These are phyloP conservation scores for Leccinum broughii DNA, from an alignment of 768 basidiomycete species.

Conservation along the genomic window DNA sequence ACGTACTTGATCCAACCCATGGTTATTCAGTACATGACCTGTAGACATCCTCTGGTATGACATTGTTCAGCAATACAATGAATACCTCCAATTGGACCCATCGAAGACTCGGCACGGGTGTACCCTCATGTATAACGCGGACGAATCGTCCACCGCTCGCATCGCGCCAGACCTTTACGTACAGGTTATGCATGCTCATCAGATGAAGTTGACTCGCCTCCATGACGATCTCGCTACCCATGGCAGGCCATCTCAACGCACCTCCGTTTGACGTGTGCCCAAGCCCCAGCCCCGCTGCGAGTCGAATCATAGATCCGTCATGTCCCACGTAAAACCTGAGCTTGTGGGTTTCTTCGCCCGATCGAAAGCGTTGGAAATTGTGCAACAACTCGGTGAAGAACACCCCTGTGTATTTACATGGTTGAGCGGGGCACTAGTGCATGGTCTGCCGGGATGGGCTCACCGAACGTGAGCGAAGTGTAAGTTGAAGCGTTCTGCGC, in stretches of 20 bases:
- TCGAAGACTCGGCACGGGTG: slow-evolving; percentile 35
- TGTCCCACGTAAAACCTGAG: slow-evolving; percentile 47
- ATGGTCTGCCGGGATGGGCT: neutral
- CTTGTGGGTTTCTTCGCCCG: slow-evolving; percentile 36
- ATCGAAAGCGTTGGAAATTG: slow-evolving; percentile 39
- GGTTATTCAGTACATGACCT: slow-evolving; percentile 17
- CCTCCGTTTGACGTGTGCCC: slow-evolving; percentile 27
- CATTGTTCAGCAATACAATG: slow-evolving; percentile 31
- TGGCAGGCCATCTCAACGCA: slow-evolving; percentile 46
- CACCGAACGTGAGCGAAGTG: slow-evolving; percentile 46
- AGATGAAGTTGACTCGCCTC: slow-evolving; percentile 34
- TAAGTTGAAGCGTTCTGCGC: slow-evolving; percentile 46
- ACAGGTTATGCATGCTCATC: neutral
- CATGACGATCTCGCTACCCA: slow-evolving; percentile 48
- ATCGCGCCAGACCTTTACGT: slow-evolving; percentile 41
- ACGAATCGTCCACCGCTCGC: slow-evolving; percentile 32
- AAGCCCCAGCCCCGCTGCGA: slow-evolving; percentile 42
- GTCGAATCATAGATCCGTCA: slow-evolving; percentile 47
- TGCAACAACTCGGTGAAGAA: slow-evolving; percentile 46
- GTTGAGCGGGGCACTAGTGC: neutral
- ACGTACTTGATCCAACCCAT: too few species aligned
- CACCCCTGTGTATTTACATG: slow-evolving; percentile 30
- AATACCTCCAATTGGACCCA: slow-evolving; percentile 41
- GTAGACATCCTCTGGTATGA: slow-evolving; percentile 38
- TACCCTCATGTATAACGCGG: slow-evolving; percentile 46